phyloP scores from a whole-genome alignment of 768 basidiomycete species.

The Zangia roseola region DNA sequence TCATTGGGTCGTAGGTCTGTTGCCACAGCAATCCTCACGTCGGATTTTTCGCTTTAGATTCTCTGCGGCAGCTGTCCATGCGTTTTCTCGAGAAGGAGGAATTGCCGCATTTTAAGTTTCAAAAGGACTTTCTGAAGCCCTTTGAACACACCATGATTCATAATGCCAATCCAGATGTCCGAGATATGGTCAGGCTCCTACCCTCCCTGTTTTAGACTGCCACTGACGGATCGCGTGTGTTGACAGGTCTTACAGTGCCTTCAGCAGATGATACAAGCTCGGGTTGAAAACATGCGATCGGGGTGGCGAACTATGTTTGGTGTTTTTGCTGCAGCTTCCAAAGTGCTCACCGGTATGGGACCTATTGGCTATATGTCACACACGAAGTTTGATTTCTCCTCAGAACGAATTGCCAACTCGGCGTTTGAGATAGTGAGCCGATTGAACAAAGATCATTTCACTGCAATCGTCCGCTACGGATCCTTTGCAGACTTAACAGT shows the following conservation, averaged over 20 bases:
- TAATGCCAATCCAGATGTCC: conserved; percentile 91
- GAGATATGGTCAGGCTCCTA: conserved; percentile 78
- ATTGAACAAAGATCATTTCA: conserved; percentile 88
- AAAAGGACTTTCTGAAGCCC: conserved; percentile 97
- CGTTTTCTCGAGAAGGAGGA: conserved; percentile 99
- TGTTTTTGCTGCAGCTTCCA: conserved; percentile 95
- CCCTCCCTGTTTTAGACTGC: background rate
- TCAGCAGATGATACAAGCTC: conserved; percentile 97
- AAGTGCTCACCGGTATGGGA: conserved; percentile 75
- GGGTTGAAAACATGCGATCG: conserved; percentile 92
- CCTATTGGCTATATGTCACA: background rate
- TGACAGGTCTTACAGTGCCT: conserved; percentile 90
- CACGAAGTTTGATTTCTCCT: background rate
- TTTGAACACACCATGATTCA: conserved; percentile 98
- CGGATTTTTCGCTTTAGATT: conserved; percentile 94
- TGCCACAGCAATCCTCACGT: conserved; percentile 98
- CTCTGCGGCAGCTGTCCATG: conserved; percentile 95
- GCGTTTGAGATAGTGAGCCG: conserved; percentile 96
- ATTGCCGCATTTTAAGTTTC: conserved; percentile 96
- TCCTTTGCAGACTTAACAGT: conserved; percentile 95
- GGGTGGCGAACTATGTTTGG: conserved; percentile 99
- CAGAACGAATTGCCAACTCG: conserved; percentile 87
- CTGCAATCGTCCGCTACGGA: conserved; percentile 87
- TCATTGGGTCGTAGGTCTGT: conserved; percentile 66
- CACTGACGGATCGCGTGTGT: background rate